phyloP scores from a whole-genome alignment of 2,329 filamentous ascomycete genomes.

The Xylaria sp. region DNA sequence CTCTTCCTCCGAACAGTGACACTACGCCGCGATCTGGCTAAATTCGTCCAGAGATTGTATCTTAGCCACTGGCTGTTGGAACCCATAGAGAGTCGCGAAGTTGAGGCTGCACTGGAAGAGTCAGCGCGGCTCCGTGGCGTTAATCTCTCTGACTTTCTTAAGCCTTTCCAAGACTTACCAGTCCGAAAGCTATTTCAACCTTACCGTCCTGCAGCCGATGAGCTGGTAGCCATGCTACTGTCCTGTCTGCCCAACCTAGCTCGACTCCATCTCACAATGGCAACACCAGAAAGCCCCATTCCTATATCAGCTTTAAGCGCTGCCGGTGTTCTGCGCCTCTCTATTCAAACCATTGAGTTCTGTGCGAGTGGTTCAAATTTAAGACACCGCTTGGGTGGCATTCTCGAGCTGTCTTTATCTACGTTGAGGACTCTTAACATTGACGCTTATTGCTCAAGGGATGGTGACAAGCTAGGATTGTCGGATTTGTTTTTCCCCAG shows the following conservation, averaged over 20 bases:
- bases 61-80: background rate
- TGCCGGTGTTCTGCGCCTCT: background rate
- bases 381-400: background rate
- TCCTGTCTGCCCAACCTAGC: background rate
- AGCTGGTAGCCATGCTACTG: background rate
- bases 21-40: background rate
- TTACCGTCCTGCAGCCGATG: background rate
- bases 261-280: background rate
- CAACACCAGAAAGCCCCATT: background rate
- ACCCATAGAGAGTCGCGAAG: background rate
- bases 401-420: background rate
- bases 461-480: background rate
- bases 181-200: background rate
- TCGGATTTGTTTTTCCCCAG: background rate
- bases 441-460: background rate
- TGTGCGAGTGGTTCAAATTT: background rate
- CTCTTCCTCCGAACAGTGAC: background rate
- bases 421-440: background rate
- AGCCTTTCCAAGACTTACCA: background rate
- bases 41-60: background rate
- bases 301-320: background rate
- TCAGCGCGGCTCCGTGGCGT: background rate
- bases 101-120: background rate
- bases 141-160: background rate
- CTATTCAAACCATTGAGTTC: background rate